Evolutionary conservation across 306 rosid genomes (phyloP), one percentile per base, ranked within the genome.

Genomic region (Inga leiocalycina): DNA sequence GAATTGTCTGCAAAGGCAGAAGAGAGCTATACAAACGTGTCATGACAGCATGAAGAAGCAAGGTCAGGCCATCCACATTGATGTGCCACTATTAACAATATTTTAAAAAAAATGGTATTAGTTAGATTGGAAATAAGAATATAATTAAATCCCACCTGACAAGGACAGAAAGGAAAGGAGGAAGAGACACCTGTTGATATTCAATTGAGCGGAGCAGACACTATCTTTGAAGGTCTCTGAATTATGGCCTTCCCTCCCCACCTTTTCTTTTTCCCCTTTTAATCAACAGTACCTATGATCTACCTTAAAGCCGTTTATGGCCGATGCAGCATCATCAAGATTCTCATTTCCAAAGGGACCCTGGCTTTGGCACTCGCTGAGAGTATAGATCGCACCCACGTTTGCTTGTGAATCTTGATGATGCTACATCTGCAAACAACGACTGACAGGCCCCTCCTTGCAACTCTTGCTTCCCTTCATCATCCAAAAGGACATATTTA

Each of bases 291-390:
- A 81, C 67, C 72, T 46, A 22, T 11, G 35, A 8, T 62, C 72
- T 24, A 57, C 69, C 80, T 80, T 61, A 75, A 74, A 92, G 97
- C 82, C 92, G 88, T 92, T 88, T 79, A 90, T 91, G 90, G 98
- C 97, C 64, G 97, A 92, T 93, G 99, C 98, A 93, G 98, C 99
- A 96, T 96, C 99, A 96, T 96, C 99, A 93, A 96, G 99, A 96
- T 93, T 96, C 99, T 92, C 98, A 93, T 54, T 80, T 79, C 80
- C 79, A 85, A 76, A 82, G 13, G 13, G 79, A 73, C 43, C 35
- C 64, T 76, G 80, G 80, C 79, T 69, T 76, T 62, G 51, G 30
- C 30, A 2, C 41, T 66, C 80, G 41, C 66, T 64, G 67, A 80
- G 85, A 74, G 73, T 13, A 80, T 74, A 32, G 62, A 85, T 77